phyloP scores from a whole-genome alignment of 805 yeast genomes.

The Tetrapisispora taiwanensis region DNA sequence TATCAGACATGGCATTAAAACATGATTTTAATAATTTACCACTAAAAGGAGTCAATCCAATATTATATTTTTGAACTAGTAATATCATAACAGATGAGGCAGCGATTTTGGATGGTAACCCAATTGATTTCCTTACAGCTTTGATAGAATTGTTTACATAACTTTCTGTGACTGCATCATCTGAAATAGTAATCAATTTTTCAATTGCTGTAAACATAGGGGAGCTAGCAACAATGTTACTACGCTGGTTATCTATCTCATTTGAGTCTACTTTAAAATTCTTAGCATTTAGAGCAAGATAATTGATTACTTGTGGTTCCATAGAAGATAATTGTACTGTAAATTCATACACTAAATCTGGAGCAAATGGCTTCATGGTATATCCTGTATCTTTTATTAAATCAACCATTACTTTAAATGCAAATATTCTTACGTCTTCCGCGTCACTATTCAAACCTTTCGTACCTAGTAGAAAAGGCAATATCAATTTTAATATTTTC shows the following conservation, averaged over 20 bases:
- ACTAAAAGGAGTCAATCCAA: slow-evolving; percentile 39
- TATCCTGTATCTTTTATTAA: slow-evolving; percentile 55
- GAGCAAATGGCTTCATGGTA: slow-evolving; percentile 55
- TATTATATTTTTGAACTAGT: slow-evolving; percentile 48
- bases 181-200: slow-evolving; percentile 50
- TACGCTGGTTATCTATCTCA: slow-evolving; percentile 68
- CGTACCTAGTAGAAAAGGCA: slow-evolving; percentile 72
- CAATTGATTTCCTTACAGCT: slow-evolving; percentile 63
- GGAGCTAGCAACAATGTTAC: slow-evolving; percentile 63
- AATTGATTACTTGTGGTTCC: slow-evolving; percentile 86
- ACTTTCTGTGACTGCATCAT: slow-evolving; percentile 32
- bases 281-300: slow-evolving; percentile 76
- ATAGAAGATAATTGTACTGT: slow-evolving; percentile 67
- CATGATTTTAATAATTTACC: slow-evolving; percentile 54
- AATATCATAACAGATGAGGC: slow-evolving; percentile 65
- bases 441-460: slow-evolving; percentile 79
- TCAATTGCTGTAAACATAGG: slow-evolving; percentile 88
- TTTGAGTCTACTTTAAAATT: slow-evolving; percentile 66
- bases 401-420: slow-evolving; percentile 64
- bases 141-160: slow-evolving; percentile 40
- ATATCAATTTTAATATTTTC: slow-evolving; percentile 42
- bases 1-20: slow-evolving; percentile 49
- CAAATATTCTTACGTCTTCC: slow-evolving; percentile 69
- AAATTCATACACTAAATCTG: slow-evolving; percentile 59
- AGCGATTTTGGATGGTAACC: slow-evolving; percentile 84